Base-by-base conservation (phyloP, 768 basidiomycete species). In the Arthromyces matolae region DNA sequence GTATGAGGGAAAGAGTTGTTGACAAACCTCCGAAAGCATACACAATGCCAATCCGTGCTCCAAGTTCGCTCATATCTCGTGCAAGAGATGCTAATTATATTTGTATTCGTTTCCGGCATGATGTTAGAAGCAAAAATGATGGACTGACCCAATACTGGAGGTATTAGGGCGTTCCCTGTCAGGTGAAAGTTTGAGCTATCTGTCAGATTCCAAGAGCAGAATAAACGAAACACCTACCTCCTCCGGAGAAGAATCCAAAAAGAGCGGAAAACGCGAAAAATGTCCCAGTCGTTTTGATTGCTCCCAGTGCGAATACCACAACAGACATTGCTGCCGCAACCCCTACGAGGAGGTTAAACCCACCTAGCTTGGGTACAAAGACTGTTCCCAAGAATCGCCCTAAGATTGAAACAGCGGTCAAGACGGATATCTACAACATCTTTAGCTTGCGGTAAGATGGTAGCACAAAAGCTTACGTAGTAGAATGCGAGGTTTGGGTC, bases 331-430 rank as follows among this genome's bases (percentile, higher is more conserved):
- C 54, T 23, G 63, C 39, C 2, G 69, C 69, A 31, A 67, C 61
- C 24, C 69, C 54, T 4, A 69, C 64, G 3, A 72, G 59, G 1
- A 76, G 42, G 50, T 70, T 77, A 42, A 71, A 64, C 5, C 73
- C 64, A 0, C 81, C 78, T 44, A 74, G 33, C 16, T 47, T 54
- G 3, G 66, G 61, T 8, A 71, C 71, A 22, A 79, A 55, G 18
- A 72, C 59, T 16, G 71, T 70, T 0, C 77, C 68, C 3, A 78
- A 50, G 2, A 76, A 55, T 36, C 80, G 72, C 8, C 81, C 83
- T 34, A 76, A 60, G 19, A 79, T 58, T 34, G 71, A 71, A 14
- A 71, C 70, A 4, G 70, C 79, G 45, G 82, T 84, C 19, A 83
- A 53, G 23, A 84, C 71, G 1, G 79, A 70, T 7, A 82, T 45